A percentile compares a stretch with the other conserved stretches of the same genome.
Evolutionary conservation across 208 protist genomes (phyloP).

Genomic region (Leishmania martiniquensis): DNA sequence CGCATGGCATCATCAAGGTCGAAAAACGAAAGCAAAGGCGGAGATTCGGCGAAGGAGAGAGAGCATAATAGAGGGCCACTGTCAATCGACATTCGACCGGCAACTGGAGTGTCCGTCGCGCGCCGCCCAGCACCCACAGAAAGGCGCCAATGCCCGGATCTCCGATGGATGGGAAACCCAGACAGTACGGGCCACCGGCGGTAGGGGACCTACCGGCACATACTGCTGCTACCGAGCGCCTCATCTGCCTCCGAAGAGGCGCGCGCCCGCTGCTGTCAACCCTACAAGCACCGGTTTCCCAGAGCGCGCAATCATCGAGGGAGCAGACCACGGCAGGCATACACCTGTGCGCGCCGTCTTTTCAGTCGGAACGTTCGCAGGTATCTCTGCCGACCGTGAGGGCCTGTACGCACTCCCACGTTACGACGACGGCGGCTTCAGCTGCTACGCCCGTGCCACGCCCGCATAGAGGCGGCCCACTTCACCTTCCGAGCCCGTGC

Average conservation of each 20-base stretch:
- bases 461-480: background rate
- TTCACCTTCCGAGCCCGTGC: slow-evolving; percentile 1
- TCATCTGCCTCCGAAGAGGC: slow-evolving; percentile 20
- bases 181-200: slow-evolving; percentile 26
- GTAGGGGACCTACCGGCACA: slow-evolving; percentile 3
- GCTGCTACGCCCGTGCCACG: background rate
- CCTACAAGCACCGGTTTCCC: background rate
- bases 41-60: background rate
- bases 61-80: no score
- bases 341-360: background rate
- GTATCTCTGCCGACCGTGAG: background rate
- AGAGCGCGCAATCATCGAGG: background rate
- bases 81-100: background rate
- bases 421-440: background rate
- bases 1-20: background rate
- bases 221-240: slow-evolving; percentile 5
- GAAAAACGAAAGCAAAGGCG: background rate
- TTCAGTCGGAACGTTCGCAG: background rate
- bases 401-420: background rate
- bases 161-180: slow-evolving; percentile 24
- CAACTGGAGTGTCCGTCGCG: background rate
- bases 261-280: background rate
- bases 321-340: background rate
- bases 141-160: background rate
- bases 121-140: background rate